Evolutionary conservation across 1,284 basidiomycete genomes (phyloP).

Genomic region (Puccinia sorghi): DNA sequence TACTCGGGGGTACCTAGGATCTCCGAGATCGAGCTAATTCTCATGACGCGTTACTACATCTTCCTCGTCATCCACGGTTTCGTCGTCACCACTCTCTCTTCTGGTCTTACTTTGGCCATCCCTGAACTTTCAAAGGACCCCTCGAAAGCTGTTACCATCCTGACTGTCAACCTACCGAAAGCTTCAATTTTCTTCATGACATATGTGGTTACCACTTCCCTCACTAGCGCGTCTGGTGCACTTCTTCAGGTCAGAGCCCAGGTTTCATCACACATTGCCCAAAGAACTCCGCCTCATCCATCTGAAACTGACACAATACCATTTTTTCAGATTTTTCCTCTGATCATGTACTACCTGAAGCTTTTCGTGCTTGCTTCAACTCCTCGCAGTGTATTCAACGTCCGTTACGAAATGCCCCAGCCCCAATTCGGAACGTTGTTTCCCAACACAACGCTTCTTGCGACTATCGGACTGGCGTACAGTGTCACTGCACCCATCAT

Average conservation of each 20-base stretch:
- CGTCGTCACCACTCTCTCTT: conserved; percentile 77
- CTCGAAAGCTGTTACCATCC: conserved; percentile 66
- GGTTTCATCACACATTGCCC: not conserved
- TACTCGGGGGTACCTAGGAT: conserved; percentile 79
- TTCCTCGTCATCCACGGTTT: conserved; percentile 92
- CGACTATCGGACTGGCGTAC: conserved; percentile 64
- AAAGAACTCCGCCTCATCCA: not conserved
- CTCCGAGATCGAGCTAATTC: conserved; percentile 79
- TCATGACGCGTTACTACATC: conserved; percentile 88
- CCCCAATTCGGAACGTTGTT: conserved; percentile 79
- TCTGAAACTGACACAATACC: not conserved
- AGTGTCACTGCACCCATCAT: conserved; percentile 90
- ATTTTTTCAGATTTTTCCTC: conserved; percentile 51
- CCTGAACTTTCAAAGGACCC: conserved; percentile 68
- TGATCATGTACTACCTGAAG: conserved; percentile 82
- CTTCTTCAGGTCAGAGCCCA: conserved; percentile 68
- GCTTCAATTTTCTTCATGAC: conserved; percentile 94
- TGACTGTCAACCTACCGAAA: conserved; percentile 74
- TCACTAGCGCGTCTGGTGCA: conserved; percentile 73
- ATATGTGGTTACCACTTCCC: conserved; percentile 62
- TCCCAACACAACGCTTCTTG: conserved; percentile 48
- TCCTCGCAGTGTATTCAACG: conserved; percentile 76
- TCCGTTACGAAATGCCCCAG: conserved; percentile 69
- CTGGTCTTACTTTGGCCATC: conserved; percentile 75
- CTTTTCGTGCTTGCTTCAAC: conserved; percentile 83